These are phyloP conservation scores for Globisporangium barbulae DNA, from an alignment of 352 stramenopile species.

Conservation along the genomic window DNA sequence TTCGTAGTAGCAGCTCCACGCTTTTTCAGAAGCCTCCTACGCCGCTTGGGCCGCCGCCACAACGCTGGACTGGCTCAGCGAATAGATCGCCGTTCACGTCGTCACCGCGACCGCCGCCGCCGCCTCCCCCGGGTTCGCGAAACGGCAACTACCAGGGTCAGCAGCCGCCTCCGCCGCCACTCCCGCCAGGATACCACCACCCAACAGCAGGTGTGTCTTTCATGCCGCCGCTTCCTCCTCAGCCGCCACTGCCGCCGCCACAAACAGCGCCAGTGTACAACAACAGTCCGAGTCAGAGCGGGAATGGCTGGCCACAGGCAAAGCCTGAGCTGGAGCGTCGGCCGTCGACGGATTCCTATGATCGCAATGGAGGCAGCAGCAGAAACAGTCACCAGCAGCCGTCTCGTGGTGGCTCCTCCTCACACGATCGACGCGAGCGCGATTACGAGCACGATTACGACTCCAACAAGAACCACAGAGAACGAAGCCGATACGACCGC, in stretches of 20 bases:
- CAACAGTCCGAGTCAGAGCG: neutral
- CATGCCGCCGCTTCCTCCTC: slow-evolving; percentile 12
- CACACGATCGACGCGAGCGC: slow-evolving; percentile 9
- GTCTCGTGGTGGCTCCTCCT: neutral
- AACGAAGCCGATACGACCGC: slow-evolving; percentile 5
- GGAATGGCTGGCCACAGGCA: slow-evolving; percentile 2
- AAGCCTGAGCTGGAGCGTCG: slow-evolving; percentile 9
- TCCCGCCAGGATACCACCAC: slow-evolving; percentile 20
- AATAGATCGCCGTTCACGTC: slow-evolving; percentile 16
- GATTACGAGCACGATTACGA: neutral
- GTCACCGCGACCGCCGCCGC: slow-evolving; percentile 22
- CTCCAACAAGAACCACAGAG: neutral
- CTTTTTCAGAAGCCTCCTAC: slow-evolving; percentile 16
- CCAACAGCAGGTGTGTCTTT: slow-evolving; percentile 16
- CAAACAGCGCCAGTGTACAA: slow-evolving; percentile 14
- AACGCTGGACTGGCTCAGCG: slow-evolving; percentile 10
- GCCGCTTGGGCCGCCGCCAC: slow-evolving; percentile 13
- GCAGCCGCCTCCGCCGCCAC: slow-evolving; percentile 11
- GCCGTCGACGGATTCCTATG: neutral
- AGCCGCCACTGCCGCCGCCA: slow-evolving; percentile 11
- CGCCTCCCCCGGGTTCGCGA: slow-evolving; percentile 14
- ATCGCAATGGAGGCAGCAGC: slow-evolving; percentile 6
- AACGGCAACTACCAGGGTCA: slow-evolving; percentile 12
- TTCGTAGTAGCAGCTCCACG: neutral
- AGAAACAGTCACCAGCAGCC: slow-evolving; percentile 2